A percentile compares a stretch with the other conserved stretches of the same genome.
Evolutionary conservation across 2,329 filamentous ascomycete genomes (phyloP).

Genomic region (Lecanicillium sp.): DNA sequence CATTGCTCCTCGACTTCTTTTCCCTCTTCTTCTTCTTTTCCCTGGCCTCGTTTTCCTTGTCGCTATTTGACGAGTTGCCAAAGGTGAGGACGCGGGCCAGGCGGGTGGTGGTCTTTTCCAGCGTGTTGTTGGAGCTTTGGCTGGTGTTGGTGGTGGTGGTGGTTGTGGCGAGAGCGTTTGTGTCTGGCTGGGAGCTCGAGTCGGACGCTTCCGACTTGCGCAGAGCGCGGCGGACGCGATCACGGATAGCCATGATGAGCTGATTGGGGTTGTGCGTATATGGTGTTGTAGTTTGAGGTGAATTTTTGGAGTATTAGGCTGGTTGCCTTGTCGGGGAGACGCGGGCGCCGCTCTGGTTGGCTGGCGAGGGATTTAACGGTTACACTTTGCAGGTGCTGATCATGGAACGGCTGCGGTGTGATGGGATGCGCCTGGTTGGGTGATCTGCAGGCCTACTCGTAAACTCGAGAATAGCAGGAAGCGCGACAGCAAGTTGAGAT

Average conservation of each 20-base stretch:
- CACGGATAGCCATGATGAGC: slow-evolving; percentile 35
- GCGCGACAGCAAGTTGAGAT: too few species aligned
- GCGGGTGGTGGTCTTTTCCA: slow-evolving; percentile 20
- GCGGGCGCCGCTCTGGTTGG: too few species aligned
- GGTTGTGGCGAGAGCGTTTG: slow-evolving; percentile 19
- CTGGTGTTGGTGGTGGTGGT: slow-evolving; percentile 16
- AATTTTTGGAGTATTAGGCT: background rate
- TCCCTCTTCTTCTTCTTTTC: slow-evolving; percentile 11
- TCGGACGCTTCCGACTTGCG: slow-evolving; percentile 27
- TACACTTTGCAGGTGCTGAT: too few species aligned
- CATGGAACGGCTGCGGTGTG: too few species aligned
- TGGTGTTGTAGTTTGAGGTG: slow-evolving; percentile 13
- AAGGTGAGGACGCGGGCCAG: slow-evolving; percentile 24
- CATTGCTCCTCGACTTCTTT: slow-evolving; percentile 11
- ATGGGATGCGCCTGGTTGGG: too few species aligned
- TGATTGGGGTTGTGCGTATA: slow-evolving; percentile 19
- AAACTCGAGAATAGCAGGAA: too few species aligned
- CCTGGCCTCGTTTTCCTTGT: slow-evolving; percentile 12
- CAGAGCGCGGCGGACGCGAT: slow-evolving; percentile 31
- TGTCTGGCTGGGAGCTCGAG: slow-evolving; percentile 23
- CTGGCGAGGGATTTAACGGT: too few species aligned
- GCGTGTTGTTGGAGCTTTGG: slow-evolving; percentile 21
- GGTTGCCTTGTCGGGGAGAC: too few species aligned
- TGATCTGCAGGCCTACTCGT: too few species aligned
- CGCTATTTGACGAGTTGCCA: slow-evolving; percentile 12